phyloP scores from a whole-genome alignment of 1,139 yeast species.

The Nakaseomyces delphensis region DNA sequence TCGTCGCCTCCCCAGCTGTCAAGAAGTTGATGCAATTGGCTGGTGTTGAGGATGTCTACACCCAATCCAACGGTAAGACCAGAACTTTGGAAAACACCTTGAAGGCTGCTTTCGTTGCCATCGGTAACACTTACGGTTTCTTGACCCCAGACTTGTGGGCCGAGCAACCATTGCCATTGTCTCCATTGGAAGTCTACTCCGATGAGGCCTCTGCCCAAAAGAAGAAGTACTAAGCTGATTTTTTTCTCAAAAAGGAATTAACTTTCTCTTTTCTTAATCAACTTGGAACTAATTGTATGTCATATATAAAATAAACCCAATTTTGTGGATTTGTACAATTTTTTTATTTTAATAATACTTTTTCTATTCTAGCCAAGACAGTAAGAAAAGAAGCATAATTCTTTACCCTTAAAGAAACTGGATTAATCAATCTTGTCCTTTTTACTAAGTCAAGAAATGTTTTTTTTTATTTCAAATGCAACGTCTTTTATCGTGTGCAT shows the following conservation, averaged over 20 bases:
- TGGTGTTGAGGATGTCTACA: slow-evolving; percentile 99
- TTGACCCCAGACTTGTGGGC: slow-evolving; percentile 99
- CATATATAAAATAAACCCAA: background rate
- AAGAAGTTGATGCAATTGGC: slow-evolving; percentile 98
- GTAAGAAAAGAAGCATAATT: too few relatives aligned
- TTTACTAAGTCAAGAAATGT: too few relatives aligned
- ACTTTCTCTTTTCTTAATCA: slow-evolving; percentile 6
- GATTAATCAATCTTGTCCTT: too few relatives aligned
- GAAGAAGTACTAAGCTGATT: slow-evolving; percentile 49
- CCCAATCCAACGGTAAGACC: slow-evolving; percentile 98
- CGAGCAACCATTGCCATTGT: slow-evolving; percentile 71
- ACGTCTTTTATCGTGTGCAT: background rate
- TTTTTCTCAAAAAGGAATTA: slow-evolving; percentile 4
- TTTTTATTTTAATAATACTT: slow-evolving; percentile 1
- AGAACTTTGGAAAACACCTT: slow-evolving; percentile 99
- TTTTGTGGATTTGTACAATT: slow-evolving; percentile 6
- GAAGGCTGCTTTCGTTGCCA: slow-evolving; percentile 98
- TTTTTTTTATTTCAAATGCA: background rate
- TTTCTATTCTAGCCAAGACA: too few relatives aligned
- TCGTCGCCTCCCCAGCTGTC: slow-evolving; percentile 99
- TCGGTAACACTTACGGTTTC: slow-evolving; percentile 99
- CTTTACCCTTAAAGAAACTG: too few relatives aligned
- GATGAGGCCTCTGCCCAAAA: slow-evolving; percentile 71
- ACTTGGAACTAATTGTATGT: background rate
- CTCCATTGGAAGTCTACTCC: slow-evolving; percentile 92